Percentiles rank a stretch among this genome's conserved stretches.
Conservation (phyloP, 1,284 basidiomycete species). For the Tilletia indica region DNA sequence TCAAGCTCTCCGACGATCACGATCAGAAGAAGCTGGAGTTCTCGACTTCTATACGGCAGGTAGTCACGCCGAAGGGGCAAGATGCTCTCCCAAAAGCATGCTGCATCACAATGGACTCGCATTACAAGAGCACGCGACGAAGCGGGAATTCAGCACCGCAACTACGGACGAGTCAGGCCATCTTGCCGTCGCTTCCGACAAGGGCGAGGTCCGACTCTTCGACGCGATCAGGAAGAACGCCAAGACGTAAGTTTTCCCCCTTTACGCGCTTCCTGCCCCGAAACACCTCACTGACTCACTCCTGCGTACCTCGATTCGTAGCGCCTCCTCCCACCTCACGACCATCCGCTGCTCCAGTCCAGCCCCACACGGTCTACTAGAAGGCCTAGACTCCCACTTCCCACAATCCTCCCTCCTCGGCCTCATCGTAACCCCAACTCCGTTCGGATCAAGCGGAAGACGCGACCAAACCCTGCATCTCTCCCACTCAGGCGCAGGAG, state of each 20-base stretch:
- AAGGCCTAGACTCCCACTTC: conserved; percentile 61
- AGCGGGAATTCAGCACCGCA: conserved; percentile 92
- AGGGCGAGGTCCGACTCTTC: conserved; percentile 93
- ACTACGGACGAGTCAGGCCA: conserved; percentile 82
- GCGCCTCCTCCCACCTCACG: conserved; percentile 54
- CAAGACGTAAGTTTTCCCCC: too few species aligned
- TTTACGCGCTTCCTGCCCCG: too few species aligned
- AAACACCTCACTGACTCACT: conserved; percentile 20
- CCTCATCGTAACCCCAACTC: conserved; percentile 73
- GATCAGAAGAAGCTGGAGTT: conserved; percentile 72
- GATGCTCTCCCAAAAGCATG: conserved; percentile 83
- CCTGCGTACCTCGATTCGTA: conserved; percentile 9
- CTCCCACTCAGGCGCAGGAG: background rate
- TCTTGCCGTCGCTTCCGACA: conserved; percentile 89
- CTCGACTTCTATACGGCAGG: conserved; percentile 80
- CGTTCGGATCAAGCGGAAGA: conserved; percentile 69
- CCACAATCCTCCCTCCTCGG: conserved; percentile 66
- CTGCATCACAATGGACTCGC: conserved; percentile 92
- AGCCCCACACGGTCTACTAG: conserved; percentile 66
- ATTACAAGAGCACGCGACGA: conserved; percentile 92
- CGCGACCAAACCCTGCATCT: conserved; percentile 71
- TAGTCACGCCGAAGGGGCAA: conserved; percentile 79
- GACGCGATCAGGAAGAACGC: conserved; percentile 97
- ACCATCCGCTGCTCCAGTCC: conserved; percentile 66
- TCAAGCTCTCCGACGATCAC: conserved; percentile 71